A percentile compares a stretch with the other conserved stretches of the same genome.
Evolutionary conservation across 495 filamentous ascomycete genomes (phyloP).

Genomic region (Entonaema liquescens): DNA sequence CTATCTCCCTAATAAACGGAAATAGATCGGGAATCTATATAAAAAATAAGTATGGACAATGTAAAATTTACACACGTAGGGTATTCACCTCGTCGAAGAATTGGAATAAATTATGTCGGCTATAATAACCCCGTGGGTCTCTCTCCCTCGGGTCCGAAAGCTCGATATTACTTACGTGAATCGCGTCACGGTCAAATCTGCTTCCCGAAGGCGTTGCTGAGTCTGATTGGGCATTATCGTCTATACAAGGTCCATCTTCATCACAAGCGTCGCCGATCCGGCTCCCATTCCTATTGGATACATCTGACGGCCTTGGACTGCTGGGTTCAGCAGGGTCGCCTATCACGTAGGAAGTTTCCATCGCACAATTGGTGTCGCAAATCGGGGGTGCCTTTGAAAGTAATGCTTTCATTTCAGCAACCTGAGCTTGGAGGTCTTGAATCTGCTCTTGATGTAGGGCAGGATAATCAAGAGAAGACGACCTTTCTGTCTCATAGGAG

Average conservation of each 20-base stretch:
- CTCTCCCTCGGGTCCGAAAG: constrained; percentile 30
- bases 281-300: not conserved
- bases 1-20: constrained; percentile 57
- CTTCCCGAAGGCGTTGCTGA: not conserved
- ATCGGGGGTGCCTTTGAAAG: constrained; percentile 4
- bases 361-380: not conserved
- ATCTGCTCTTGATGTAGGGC: constrained; percentile 28
- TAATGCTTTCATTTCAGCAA: constrained; percentile 20
- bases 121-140: constrained; percentile 31
- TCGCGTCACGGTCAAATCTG: not conserved
- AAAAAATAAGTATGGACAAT: not conserved
- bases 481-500: constrained; percentile 27
- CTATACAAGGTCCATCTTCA: not conserved
- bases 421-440: constrained; percentile 19
- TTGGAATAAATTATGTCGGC: constrained; percentile 36
- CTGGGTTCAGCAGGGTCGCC: not conserved
- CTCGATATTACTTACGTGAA: not conserved
- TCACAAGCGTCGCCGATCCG: not conserved
- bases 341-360: not conserved
- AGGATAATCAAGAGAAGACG: not conserved
- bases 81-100: constrained; percentile 39
- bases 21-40: constrained; percentile 52
- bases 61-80: not conserved
- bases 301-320: not conserved
- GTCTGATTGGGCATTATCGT: not conserved